A percentile compares a stretch with the other conserved stretches of the same genome.
Evolutionary conservation across 1,284 basidiomycete genomes (phyloP).

Genomic region (Fereydounia khargensis): DNA sequence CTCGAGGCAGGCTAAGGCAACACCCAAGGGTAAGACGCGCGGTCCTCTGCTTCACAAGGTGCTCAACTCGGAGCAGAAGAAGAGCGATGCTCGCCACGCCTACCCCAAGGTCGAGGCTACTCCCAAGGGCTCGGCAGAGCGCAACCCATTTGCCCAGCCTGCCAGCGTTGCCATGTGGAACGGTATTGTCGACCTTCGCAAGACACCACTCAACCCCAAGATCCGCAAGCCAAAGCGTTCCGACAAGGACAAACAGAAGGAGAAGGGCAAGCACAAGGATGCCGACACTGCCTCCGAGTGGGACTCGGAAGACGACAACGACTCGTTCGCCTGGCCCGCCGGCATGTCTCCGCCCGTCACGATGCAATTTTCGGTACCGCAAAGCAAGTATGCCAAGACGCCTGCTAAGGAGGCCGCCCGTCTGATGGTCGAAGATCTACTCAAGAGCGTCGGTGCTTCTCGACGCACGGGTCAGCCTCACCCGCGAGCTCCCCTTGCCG

Average conservation of each 20-base stretch:
- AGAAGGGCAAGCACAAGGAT: conserved; percentile 22
- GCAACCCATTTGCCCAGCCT: conserved; percentile 44
- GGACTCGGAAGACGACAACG: conserved; percentile 59
- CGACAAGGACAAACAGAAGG: not conserved
- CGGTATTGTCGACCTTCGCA: conserved; percentile 71
- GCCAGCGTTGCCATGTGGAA: conserved; percentile 63
- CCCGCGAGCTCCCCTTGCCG: not conserved
- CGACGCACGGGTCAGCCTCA: conserved; percentile 5
- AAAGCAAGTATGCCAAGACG: conserved; percentile 66
- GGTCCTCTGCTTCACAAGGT: conserved; percentile 36
- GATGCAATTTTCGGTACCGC: conserved; percentile 76
- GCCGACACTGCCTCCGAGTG: conserved; percentile 55
- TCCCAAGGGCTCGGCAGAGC: conserved; percentile 22
- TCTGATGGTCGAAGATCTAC: conserved; percentile 51
- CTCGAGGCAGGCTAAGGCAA: not conserved
- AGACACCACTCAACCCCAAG: conserved; percentile 61
- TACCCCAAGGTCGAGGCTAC: conserved; percentile 38
- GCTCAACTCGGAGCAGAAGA: conserved; percentile 38
- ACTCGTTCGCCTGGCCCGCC: conserved; percentile 58
- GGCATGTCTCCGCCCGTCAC: conserved; percentile 84
- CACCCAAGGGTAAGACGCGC: conserved; percentile 27
- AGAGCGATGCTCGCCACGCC: conserved; percentile 17
- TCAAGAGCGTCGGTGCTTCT: conserved; percentile 43
- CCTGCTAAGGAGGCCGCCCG: conserved; percentile 57
- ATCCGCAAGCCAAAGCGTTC: not conserved